phyloP scores from a whole-genome alignment of 164 flowering plant genomes.

The Tetracentron sinense region DNA sequence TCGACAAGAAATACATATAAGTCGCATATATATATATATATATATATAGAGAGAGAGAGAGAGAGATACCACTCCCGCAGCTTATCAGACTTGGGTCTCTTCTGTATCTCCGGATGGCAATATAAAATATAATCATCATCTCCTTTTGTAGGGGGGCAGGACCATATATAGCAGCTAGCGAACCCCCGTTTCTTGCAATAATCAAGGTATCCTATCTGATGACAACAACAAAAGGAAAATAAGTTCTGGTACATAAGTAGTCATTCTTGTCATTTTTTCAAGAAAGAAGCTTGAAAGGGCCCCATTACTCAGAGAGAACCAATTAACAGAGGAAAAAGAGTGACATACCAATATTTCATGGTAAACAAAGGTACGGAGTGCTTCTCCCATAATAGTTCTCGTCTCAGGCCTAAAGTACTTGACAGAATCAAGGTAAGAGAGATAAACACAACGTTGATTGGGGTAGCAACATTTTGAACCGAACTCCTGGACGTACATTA shows the following conservation, averaged over 20 bases:
- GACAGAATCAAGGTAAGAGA: conserved; percentile 66
- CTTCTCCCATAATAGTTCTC: conserved; percentile 33
- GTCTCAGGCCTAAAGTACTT: conserved; percentile 58
- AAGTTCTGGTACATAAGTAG: too few species aligned
- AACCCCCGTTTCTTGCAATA: conserved; percentile 65
- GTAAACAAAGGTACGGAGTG: conserved; percentile 64
- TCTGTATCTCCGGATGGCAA: conserved; percentile 56
- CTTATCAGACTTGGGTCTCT: conserved; percentile 43
- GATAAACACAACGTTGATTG: conserved; percentile 46
- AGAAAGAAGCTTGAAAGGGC: not conserved
- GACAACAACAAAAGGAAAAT: not conserved
- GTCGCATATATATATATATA: too few species aligned
- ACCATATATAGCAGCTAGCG: conserved; percentile 55
- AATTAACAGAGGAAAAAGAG: not conserved
- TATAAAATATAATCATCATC: conserved; percentile 60
- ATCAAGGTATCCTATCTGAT: conserved; percentile 61
- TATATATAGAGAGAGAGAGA: conserved; percentile 14
- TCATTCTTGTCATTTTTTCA: too few species aligned
- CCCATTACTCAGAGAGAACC: not conserved
- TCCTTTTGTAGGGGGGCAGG: conserved; percentile 61
- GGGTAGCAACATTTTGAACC: conserved; percentile 53
- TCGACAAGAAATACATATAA: too few species aligned
- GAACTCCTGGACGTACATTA: conserved; percentile 57
- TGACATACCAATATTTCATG: conserved; percentile 52
- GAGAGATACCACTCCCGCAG: conserved; percentile 41